Base-by-base conservation (phyloP, 2,329 filamentous ascomycete species). In the Alternaria gansuensis region DNA sequence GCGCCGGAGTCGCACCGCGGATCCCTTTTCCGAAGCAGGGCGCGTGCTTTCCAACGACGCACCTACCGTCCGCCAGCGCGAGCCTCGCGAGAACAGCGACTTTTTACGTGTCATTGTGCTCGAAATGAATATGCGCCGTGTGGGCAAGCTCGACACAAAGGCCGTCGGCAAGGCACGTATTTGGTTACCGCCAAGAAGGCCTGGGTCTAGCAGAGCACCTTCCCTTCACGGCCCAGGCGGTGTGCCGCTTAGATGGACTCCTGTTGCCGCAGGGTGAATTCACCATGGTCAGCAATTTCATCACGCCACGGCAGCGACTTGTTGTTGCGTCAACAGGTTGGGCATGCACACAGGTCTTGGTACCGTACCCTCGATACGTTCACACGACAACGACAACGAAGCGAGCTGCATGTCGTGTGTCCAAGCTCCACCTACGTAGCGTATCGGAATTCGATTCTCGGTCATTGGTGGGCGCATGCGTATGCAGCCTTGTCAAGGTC, bases 91-190 rank as follows among this genome's bases (percentile, higher is more conserved):
- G 68, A 89, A 89, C 72, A 80, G 83, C 63, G 83, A 88, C 67
- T 89, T 89, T 70, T 75, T 89, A 45, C 83, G 87, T 34, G 83
- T 88, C 63, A 85, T 88, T 14, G 87, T 88, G 10, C 79, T 88
- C 46, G 87, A 89, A 75, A 88, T 88, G 86, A 88, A 88, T 72
- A 89, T 89, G 87, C 82, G 86, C 36, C 82, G 86, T 41, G 81
- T 80, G 60, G 87, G 87, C 54, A 89, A 89, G 75, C 77, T 89
- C 43, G 85, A 86, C 60, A 78, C 84, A 41, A 83, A 84, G 52
- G 76, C 76, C 24, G 79, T 82, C 14, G 84, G 85, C 21, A 80
- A 82, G 62, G 87, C 87, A 26, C 82, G 81, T 55, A 81, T 88
- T 59, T 88, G 85, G 84, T 74, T 88, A 43, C 86, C 87, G 36